Evolutionary conservation across 176 grass and related monocot genomes (phyloP), one percentile per base, ranked within the genome.

Genomic region (Lolium multiflorum): DNA sequence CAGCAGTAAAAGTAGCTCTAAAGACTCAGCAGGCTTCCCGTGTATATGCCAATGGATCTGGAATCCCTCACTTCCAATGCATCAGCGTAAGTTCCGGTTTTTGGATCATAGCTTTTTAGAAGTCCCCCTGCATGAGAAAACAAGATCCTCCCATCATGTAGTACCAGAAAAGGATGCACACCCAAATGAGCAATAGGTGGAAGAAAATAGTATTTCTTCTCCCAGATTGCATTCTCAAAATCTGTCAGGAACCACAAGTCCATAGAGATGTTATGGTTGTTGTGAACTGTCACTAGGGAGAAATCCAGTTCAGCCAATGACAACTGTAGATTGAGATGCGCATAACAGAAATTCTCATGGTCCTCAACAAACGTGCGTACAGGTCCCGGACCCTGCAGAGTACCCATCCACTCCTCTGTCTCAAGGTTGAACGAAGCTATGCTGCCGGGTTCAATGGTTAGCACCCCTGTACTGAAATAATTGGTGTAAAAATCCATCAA

Each of bases 221-320:
- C 41, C 57, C 78, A 80, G 7, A 12, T 24, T 15, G 39, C 58
- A 28, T 80, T 28, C 14, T 48, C 78, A 64, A 9, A 18, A 20
- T 80, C 78, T 18, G 39, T 26, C 24, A 80, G 59, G 61, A 80
- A 80, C 58, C 58, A 80, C 58, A 80, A 44, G 58, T 12, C 41
- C 58, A 80, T 26, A 1, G 21, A 17, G 7, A 24, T 13, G 1
- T 22, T 4, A 7, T 72, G 5, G 7, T 21, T 47, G n/a, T 72
- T 47, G 2, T 47, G 39, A 46, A 72, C 69, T 0, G 12, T 13
- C 41, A 72, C 69, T 47, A 72, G n/a, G 69, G 39, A 47, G 20
- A 4, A 20, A 2, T 47, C 43, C 41, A 72, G 43, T 21, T 47
- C 69, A 47, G 69, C 11, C 39, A 72, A 22, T 72, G 69, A 72